Conservation (phyloP, 495 filamentous ascomycete genomes). For the Aspergillus incahuasiensis region DNA sequence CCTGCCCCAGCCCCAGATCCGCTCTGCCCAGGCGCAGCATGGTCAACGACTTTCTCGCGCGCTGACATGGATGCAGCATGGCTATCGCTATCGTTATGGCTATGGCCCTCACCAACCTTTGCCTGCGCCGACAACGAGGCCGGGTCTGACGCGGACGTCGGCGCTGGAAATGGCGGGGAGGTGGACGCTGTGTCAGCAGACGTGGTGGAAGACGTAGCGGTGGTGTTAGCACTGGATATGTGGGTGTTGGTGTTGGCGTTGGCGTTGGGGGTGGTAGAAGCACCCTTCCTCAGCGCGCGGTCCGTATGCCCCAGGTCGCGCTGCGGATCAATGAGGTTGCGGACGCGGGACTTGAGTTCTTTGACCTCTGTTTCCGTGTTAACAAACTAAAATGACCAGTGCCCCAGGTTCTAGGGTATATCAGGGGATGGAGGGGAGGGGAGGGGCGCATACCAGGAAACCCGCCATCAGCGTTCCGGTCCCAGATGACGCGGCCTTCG, state of each 20-base stretch:
- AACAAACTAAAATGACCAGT: too few species aligned
- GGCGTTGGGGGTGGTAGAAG: neutral
- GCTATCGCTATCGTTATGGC: too few species aligned
- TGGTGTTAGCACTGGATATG: neutral
- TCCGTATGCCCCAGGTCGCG: constrained; percentile 82
- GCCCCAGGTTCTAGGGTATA: neutral
- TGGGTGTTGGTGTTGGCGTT: neutral
- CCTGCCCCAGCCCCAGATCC: too few species aligned
- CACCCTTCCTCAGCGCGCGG: constrained; percentile 37
- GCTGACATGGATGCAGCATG: constrained; percentile 4
- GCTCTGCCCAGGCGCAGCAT: too few species aligned
- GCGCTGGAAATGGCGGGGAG: too few species aligned
- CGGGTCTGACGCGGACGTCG: too few species aligned
- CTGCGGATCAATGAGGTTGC: constrained; percentile 75
- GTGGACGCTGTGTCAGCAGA: too few species aligned
- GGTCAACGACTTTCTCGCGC: too few species aligned
- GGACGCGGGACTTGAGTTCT: constrained; percentile 80
- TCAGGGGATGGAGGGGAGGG: too few species aligned
- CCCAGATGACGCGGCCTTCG: constrained; percentile 63
- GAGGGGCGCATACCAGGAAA: constrained; percentile 85
- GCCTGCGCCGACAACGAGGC: too few species aligned
- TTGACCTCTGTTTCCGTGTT: constrained; percentile 65
- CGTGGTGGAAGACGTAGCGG: too few species aligned
- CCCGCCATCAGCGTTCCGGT: constrained; percentile 80
- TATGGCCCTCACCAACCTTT: too few species aligned